Evolutionary conservation across 164 flowering plant genomes (phyloP).

Genomic region (Piper betle): DNA sequence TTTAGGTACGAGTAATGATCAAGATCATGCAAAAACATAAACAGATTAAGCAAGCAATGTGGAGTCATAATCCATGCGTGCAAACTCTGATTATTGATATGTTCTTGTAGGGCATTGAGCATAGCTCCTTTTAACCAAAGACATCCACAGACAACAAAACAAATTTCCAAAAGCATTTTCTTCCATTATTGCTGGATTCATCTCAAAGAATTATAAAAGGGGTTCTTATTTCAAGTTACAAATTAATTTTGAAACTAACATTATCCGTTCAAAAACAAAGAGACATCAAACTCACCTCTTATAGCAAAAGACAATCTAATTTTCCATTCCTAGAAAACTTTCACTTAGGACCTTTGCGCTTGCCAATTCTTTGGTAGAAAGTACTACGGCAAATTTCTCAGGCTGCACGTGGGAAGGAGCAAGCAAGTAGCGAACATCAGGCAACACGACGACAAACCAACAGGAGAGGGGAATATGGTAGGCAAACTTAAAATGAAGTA

Average conservation of each 20-base stretch:
- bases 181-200: not conserved
- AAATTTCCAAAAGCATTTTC: not conserved
- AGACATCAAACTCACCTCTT: not conserved
- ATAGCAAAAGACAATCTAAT: not conserved
- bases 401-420: slow-evolving; percentile 23
- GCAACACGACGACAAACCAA: not conserved
- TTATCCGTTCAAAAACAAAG: not conserved
- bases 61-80: too few relatives aligned
- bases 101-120: not conserved
- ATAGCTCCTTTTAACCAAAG: not conserved
- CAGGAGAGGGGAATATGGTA: not conserved
- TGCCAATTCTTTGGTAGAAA: slow-evolving; percentile 12
- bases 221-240: not conserved
- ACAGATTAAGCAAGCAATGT: too few relatives aligned
- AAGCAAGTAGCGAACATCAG: not conserved
- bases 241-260: too few relatives aligned
- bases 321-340: not conserved
- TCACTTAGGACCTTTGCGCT: slow-evolving; percentile 12
- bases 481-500: not conserved
- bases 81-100: not conserved
- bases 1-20: too few relatives aligned
- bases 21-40: too few relatives aligned
- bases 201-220: not conserved
- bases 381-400: slow-evolving; percentile 20
- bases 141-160: not conserved